phyloP scores from a whole-genome alignment of 2,329 filamentous ascomycete species.

The Cladorrhinum sp. region DNA sequence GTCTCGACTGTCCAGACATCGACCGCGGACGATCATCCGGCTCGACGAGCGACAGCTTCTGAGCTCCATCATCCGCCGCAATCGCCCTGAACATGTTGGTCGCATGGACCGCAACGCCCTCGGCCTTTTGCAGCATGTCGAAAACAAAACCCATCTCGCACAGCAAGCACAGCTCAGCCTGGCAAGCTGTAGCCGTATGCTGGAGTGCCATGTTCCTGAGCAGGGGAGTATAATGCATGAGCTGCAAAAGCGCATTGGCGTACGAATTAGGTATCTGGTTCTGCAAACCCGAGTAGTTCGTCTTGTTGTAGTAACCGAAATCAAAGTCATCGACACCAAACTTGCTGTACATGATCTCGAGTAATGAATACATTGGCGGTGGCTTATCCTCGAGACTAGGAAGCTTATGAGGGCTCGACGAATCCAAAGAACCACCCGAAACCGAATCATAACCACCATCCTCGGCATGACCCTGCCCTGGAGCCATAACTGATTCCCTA shows the following conservation, averaged over 20 bases:
- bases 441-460: constrained; percentile 39
- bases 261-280: constrained; percentile 98
- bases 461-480: constrained; percentile 42
- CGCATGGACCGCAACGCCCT: constrained; percentile 90
- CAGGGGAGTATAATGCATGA: constrained; percentile 86
- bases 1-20: constrained; percentile 68
- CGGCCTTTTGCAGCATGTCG: constrained; percentile 96
- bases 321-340: constrained; percentile 99
- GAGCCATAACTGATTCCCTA: constrained; percentile 58
- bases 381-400: constrained; percentile 77
- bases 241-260: constrained; percentile 85
- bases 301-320: constrained; percentile 96
- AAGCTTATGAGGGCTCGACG: constrained; percentile 61
- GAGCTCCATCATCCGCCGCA: constrained; percentile 71
- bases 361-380: constrained; percentile 83
- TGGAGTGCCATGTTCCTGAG: constrained; percentile 84
- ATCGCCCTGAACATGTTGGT: constrained; percentile 92
- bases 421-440: constrained; percentile 38
- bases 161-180: constrained; percentile 78
- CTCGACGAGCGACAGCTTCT: constrained; percentile 21
- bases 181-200: constrained; percentile 82
- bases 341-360: constrained; percentile 98
- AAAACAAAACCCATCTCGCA: constrained; percentile 95
- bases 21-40: background rate
- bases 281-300: constrained; percentile 84